Evolutionary conservation across 1,284 basidiomycete species (phyloP).

Genomic region (Phenoliferia sp.): DNA sequence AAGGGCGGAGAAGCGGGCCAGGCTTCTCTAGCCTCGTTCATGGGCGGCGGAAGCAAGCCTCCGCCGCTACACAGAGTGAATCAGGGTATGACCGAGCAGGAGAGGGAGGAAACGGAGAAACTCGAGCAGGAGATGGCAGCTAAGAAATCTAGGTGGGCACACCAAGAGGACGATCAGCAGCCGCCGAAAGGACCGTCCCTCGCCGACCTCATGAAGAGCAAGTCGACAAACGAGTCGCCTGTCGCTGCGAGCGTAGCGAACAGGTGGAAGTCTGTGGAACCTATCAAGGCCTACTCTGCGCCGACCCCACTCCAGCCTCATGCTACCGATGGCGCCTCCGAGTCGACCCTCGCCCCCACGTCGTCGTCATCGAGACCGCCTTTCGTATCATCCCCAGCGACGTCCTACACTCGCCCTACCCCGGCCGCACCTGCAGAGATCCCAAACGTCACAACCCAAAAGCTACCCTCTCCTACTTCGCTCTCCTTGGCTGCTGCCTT

Average conservation of each 20-base stretch:
- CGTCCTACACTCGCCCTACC: not conserved
- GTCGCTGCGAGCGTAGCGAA: not conserved
- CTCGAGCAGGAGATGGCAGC: conserved; percentile 28
- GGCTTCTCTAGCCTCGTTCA: conserved; percentile 25
- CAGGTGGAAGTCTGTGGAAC: not conserved
- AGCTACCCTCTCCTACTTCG: not conserved
- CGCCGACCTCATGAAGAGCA: not conserved
- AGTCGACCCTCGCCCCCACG: not conserved
- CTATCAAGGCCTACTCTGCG: not conserved
- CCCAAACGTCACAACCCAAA: not conserved
- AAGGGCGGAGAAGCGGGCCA: not conserved
- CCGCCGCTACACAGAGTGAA: conserved; percentile 19
- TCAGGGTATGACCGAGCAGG: conserved; percentile 18
- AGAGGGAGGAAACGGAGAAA: conserved; percentile 21
- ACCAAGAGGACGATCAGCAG: not conserved
- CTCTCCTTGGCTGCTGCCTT: conserved; percentile 10
- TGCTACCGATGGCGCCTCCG: not conserved
- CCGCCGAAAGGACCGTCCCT: not conserved
- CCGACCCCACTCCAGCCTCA: not conserved
- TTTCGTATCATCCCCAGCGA: not conserved
- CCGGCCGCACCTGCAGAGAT: not conserved
- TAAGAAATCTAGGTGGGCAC: conserved; percentile 18
- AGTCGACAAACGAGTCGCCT: not conserved
- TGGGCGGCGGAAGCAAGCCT: conserved; percentile 20
- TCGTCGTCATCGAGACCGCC: not conserved